Conservation (phyloP, 2,329 filamentous ascomycete genomes). For the Sphaceloma murrayae region DNA sequence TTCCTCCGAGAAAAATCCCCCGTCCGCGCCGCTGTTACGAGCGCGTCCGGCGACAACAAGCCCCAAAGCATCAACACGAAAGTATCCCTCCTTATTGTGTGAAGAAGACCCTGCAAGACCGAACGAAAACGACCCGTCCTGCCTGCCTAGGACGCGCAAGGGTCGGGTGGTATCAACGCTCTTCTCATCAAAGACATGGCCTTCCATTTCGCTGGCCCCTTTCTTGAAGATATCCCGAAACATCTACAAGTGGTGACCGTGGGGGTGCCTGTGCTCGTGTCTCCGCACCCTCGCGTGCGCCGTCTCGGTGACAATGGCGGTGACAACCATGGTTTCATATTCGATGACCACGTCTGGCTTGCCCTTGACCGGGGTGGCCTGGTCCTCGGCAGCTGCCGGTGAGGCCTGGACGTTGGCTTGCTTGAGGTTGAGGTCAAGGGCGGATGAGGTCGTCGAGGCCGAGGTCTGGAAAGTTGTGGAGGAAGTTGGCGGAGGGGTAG, state of each 20-base stretch:
- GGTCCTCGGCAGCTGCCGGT: not conserved
- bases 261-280: conserved; percentile 25
- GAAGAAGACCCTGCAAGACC: no score
- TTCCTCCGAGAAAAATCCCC: not conserved
- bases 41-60: no score
- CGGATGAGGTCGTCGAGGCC: conserved; percentile 19
- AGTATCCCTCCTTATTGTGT: not conserved
- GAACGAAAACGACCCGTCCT: no score
- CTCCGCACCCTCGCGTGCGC: conserved; percentile 20
- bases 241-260: conserved; percentile 21
- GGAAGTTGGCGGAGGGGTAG: conserved; percentile 15
- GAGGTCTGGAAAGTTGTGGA: conserved; percentile 20
- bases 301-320: conserved; percentile 10
- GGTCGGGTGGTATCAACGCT: not conserved
- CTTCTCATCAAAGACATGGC: not conserved
- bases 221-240: no score
- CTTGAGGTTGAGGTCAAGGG: conserved; percentile 16
- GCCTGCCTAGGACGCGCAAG: no score
- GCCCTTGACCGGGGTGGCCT: not conserved
- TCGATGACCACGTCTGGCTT: conserved; percentile 22
- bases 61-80: conserved; percentile 14
- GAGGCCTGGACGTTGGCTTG: conserved; percentile 15
- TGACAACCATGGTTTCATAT: conserved; percentile 23
- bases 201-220: no score
- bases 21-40: not conserved